Evolutionary conservation across 805 yeast genomes (phyloP).

Genomic region (Metschnikowia gruessii): DNA sequence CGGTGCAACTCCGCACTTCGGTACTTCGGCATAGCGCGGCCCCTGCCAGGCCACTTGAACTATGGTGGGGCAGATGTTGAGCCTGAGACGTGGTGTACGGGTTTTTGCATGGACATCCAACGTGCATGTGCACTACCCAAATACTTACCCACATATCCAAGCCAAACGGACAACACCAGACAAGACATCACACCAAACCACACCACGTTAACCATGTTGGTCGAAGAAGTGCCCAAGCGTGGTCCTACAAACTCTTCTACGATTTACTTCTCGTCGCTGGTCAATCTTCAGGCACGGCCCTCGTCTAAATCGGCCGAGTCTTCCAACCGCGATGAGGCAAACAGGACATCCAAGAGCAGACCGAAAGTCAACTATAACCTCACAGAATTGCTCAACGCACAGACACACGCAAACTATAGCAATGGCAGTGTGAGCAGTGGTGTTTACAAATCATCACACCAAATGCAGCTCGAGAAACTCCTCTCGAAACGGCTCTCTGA

Average conservation of each 20-base stretch:
- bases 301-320: slow-evolving; percentile 18
- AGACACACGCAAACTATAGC: slow-evolving; percentile 33
- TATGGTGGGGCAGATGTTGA: no score
- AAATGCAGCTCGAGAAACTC: slow-evolving; percentile 39
- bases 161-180: no score
- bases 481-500: slow-evolving; percentile 37
- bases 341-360: slow-evolving; percentile 30
- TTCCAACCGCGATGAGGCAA: slow-evolving; percentile 19
- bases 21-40: background rate
- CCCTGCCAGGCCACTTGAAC: no score
- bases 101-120: background rate
- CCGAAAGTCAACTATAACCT: slow-evolving; percentile 45
- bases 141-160: no score
- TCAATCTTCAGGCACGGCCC: slow-evolving; percentile 42
- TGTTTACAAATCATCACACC: slow-evolving; percentile 41
- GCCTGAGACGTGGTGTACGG: slow-evolving; percentile 7
- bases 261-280: slow-evolving; percentile 40
- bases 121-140: background rate
- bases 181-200: background rate
- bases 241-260: slow-evolving; percentile 33
- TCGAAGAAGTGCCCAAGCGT: slow-evolving; percentile 42
- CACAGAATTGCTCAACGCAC: slow-evolving; percentile 42
- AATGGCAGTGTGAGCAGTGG: slow-evolving; percentile 27
- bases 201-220: slow-evolving; percentile 29
- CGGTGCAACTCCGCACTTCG: no score